phyloP scores from a whole-genome alignment of 176 grass and related monocot genomes.

The Metroxylon sagu region DNA sequence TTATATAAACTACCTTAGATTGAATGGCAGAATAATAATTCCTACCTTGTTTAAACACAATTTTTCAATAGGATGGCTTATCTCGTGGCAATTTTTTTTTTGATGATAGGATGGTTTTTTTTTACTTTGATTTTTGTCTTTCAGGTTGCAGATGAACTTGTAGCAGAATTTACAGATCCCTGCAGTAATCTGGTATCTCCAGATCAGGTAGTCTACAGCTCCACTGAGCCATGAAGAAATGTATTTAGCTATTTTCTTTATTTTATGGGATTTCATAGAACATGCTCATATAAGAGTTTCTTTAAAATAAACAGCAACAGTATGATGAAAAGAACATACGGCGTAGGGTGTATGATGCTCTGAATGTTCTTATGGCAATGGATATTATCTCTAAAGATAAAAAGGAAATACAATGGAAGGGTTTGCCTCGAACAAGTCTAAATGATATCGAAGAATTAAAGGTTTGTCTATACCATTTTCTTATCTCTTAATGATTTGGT shows the following conservation, averaged over 20 bases:
- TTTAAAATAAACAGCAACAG: slow-evolving; percentile 66
- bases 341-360: slow-evolving; percentile 88
- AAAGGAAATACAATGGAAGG: slow-evolving; percentile 99
- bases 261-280: slow-evolving; percentile 21
- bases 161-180: slow-evolving; percentile 81
- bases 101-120: slow-evolving; percentile 3
- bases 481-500: too few species aligned
- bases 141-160: slow-evolving; percentile 97
- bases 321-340: slow-evolving; percentile 99
- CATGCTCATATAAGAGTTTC: neutral
- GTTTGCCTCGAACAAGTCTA: slow-evolving; percentile 79
- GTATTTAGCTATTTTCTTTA: slow-evolving; percentile 11
- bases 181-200: slow-evolving; percentile 51
- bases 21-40: too few species aligned
- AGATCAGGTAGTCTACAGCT: slow-evolving; percentile 55
- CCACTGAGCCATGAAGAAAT: slow-evolving; percentile 28
- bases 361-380: slow-evolving; percentile 98
- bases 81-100: neutral
- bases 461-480: slow-evolving; percentile 28
- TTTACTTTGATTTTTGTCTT: slow-evolving; percentile 14
- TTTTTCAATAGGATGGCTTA: neutral
- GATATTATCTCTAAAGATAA: slow-evolving; percentile 99
- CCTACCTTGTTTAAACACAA: too few species aligned
- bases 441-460: slow-evolving; percentile 88
- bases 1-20: too few species aligned